A percentile compares a stretch with the other conserved stretches of the same genome.
Evolutionary conservation across 2,329 filamentous ascomycete species (phyloP).

Genomic region (Hypomyces rosellus): DNA sequence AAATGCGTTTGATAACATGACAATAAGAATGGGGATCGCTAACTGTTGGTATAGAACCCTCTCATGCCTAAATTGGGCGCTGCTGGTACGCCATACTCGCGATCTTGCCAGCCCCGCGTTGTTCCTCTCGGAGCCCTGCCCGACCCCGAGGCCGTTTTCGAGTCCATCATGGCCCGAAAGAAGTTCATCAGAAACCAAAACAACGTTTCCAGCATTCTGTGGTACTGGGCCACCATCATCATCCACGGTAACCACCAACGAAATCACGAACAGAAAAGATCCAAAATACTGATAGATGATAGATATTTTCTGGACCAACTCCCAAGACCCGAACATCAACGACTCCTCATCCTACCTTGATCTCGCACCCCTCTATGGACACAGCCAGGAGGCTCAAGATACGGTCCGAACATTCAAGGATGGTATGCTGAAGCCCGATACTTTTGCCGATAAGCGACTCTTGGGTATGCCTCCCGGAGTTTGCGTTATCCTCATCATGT

Average conservation of each 20-base stretch:
- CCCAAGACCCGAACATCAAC: constrained; percentile 51
- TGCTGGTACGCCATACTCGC: constrained; percentile 61
- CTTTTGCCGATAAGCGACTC: constrained; percentile 64
- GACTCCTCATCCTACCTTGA: constrained; percentile 69
- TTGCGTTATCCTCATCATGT: constrained; percentile 67
- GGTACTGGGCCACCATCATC: constrained; percentile 67
- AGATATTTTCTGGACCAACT: constrained; percentile 67
- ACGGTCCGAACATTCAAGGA: constrained; percentile 62
- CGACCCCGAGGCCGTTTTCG: constrained; percentile 58
- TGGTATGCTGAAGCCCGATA: constrained; percentile 66
- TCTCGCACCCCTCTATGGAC: constrained; percentile 64
- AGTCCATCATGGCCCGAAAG: constrained; percentile 50
- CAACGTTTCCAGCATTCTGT: constrained; percentile 65
- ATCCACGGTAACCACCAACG: constrained; percentile 51
- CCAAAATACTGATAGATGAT: background rate
- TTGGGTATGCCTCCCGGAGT: constrained; percentile 67
- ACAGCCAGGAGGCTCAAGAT: constrained; percentile 60
- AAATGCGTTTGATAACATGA: background rate
- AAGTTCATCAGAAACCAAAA: constrained; percentile 57
- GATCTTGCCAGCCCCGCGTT: constrained; percentile 54
- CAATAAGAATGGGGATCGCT: background rate
- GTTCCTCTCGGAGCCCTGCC: constrained; percentile 59
- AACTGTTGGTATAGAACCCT: constrained; percentile 44
- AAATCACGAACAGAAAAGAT: background rate
- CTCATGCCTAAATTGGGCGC: constrained; percentile 59